Evolutionary conservation across 1,139 yeast species (phyloP).

Genomic region (Ogataea hybrid): DNA sequence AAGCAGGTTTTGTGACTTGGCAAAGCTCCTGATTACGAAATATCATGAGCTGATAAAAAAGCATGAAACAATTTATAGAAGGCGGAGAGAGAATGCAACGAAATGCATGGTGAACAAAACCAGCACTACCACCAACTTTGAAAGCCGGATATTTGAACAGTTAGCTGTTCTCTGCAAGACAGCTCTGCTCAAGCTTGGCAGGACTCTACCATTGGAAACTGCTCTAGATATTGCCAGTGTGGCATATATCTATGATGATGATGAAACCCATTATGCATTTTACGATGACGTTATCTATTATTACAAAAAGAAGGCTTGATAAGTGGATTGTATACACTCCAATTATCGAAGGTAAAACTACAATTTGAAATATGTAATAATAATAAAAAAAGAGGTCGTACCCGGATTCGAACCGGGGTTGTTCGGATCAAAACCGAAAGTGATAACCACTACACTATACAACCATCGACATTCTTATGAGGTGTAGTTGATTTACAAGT

Average conservation of each 20-base stretch:
- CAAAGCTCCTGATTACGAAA: slow-evolving; percentile 17
- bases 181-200: slow-evolving; percentile 31
- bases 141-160: slow-evolving; percentile 27
- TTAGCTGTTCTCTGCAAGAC: slow-evolving; percentile 29
- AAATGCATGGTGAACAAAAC: slow-evolving; percentile 16
- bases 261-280: slow-evolving; percentile 27
- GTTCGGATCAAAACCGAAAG: slow-evolving; percentile 74
- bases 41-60: slow-evolving; percentile 24
- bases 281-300: slow-evolving; percentile 24
- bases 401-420: slow-evolving; percentile 98
- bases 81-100: background rate
- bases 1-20: slow-evolving; percentile 44
- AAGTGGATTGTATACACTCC: no score
- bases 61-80: background rate
- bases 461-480: slow-evolving; percentile 33
- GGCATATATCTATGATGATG: slow-evolving; percentile 18
- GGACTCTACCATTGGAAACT: slow-evolving; percentile 30
- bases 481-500: no score
- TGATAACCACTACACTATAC: slow-evolving; percentile 68
- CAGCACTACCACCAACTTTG: slow-evolving; percentile 33
- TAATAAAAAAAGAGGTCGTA: slow-evolving; percentile 61
- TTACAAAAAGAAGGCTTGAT: slow-evolving; percentile 1
- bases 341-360: no score
- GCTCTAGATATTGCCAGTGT: slow-evolving; percentile 21
- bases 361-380: no score